Base-by-base conservation (phyloP, 768 basidiomycete species). In the Lactarius evosmus region DNA sequence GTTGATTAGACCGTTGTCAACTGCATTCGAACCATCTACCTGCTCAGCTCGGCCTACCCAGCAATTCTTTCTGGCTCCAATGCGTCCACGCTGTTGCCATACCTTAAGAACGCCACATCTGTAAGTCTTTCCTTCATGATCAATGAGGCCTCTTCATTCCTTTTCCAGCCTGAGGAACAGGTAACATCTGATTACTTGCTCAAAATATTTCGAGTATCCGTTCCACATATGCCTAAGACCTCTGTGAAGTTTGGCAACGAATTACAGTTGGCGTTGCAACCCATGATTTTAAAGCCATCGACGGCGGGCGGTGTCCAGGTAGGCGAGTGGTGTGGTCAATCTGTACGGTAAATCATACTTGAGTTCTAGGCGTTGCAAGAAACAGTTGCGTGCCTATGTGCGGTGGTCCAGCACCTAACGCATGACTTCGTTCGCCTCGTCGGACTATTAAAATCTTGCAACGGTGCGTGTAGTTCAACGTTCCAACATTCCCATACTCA, bases 231-330 rank as follows among this genome's bases (percentile, higher is more conserved):
- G 88, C 93, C 95, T 0, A 91, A 89, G 76, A 93, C 93, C 0
- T 89, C 93, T 0, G 81, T 83, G 14, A 94, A 89, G 69, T 98
- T 98, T 71, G 94, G 91, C 0, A 83, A 86, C 41, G 92, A 95
- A 58, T 79, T 99, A 19, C 94, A 96, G 69, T 73, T 79, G 6
- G 81, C 85, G 7, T 78, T 98, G 12, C 85, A 96, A 67, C 91
- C 92, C 0, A 95, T 98, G 95, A 88, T 99, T 46, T 81, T 92
- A 69, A 93, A 91, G 70, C 94, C 93, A 4, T 84, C 87, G 0
- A 79, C 81, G 41, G 76, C 82, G 2, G 87, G 87, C 14, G 86
- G 88, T 29, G 77, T 89, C 9, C 78, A 83, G 75, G 90, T 91
- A 64, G 33, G 83, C 71, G 55, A 11, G 16, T 29, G 2, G 56